Percentiles rank a stretch among this genome's conserved stretches.
These are phyloP conservation scores for Epichloe coenophiala DNA, from an alignment of 2,329 filamentous ascomycete species.

Conservation along the genomic window DNA sequence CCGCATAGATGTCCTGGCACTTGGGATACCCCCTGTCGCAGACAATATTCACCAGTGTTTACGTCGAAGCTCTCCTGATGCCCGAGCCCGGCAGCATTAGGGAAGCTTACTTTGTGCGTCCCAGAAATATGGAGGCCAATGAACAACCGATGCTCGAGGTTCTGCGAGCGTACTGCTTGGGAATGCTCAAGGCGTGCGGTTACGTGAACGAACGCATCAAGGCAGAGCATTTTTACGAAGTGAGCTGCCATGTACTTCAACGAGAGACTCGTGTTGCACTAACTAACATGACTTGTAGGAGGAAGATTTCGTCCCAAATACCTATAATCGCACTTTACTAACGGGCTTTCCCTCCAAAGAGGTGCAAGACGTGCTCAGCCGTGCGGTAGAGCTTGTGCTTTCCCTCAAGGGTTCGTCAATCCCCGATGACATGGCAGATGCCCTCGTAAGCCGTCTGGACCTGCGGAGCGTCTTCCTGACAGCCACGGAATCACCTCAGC, in stretches of 20 bases:
- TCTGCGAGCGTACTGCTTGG: slow-evolving; percentile 75
- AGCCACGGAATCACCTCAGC: slow-evolving; percentile 34
- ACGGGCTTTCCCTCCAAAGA: slow-evolving; percentile 43
- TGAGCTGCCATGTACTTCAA: slow-evolving; percentile 17
- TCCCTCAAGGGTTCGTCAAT: slow-evolving; percentile 23
- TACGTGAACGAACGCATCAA: slow-evolving; percentile 66
- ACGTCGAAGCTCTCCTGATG: slow-evolving; percentile 72
- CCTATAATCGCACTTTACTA: slow-evolving; percentile 70
- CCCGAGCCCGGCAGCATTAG: slow-evolving; percentile 50
- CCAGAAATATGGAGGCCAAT: slow-evolving; percentile 15
- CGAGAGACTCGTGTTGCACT: neutral
- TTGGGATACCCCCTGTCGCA: slow-evolving; percentile 91
- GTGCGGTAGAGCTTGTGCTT: slow-evolving; percentile 40
- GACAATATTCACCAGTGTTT: slow-evolving; percentile 83
- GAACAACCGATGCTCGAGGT: slow-evolving; percentile 43
- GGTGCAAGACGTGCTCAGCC: slow-evolving; percentile 40
- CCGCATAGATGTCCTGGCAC: slow-evolving; percentile 77
- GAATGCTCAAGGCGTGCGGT: slow-evolving; percentile 69
- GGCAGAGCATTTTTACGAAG: slow-evolving; percentile 83
- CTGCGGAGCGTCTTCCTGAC: slow-evolving; percentile 52
- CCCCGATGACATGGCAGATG: slow-evolving; percentile 29
- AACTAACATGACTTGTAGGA: slow-evolving; percentile 39
- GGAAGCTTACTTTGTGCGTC: slow-evolving; percentile 48
- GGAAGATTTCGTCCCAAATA: slow-evolving; percentile 91
- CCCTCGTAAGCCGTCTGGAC: slow-evolving; percentile 50